A percentile compares a stretch with the other conserved stretches of the same genome.
Conservation (phyloP, 1,139 yeast species). For the Saccharomyces hybrid region DNA sequence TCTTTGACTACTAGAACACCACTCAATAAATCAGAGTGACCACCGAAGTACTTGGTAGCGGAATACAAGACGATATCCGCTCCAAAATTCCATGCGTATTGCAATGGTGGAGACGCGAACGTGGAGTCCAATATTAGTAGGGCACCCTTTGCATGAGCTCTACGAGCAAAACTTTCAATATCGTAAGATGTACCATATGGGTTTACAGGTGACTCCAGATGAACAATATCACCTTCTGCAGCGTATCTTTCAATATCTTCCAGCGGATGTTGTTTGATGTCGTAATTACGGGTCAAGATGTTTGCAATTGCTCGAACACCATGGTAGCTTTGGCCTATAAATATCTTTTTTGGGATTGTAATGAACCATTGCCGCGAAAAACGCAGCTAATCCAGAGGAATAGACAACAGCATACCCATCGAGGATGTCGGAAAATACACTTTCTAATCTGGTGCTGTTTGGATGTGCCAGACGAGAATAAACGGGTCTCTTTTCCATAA, state of each 20-base stretch:
- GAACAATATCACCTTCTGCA: slow-evolving; percentile 69
- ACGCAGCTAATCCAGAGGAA: slow-evolving; percentile 74
- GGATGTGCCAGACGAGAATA: slow-evolving; percentile 77
- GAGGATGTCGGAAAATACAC: slow-evolving; percentile 51
- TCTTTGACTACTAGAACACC: slow-evolving; percentile 67
- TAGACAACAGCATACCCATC: slow-evolving; percentile 57
- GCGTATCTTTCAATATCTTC: slow-evolving; percentile 43
- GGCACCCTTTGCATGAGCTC: slow-evolving; percentile 68
- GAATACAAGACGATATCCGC: slow-evolving; percentile 84
- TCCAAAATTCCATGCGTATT: slow-evolving; percentile 69
- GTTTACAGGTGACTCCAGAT: slow-evolving; percentile 81
- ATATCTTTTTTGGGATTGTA: slow-evolving; percentile 66
- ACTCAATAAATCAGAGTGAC: slow-evolving; percentile 85
- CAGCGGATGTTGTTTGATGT: slow-evolving; percentile 46
- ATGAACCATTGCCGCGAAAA: slow-evolving; percentile 64
- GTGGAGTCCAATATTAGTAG: slow-evolving; percentile 71
- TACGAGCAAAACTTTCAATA: slow-evolving; percentile 51
- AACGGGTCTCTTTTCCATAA: slow-evolving; percentile 32
- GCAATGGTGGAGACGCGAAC: slow-evolving; percentile 88
- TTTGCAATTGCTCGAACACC: slow-evolving; percentile 70
- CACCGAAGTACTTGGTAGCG: slow-evolving; percentile 86
- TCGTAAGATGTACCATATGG: slow-evolving; percentile 71
- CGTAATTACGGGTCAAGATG: slow-evolving; percentile 54
- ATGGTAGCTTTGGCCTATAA: slow-evolving; percentile 77
- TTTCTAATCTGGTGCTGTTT: slow-evolving; percentile 59